Conservation (phyloP, 2,329 filamentous ascomycete genomes). For the Bipolaris sorokiniana region DNA sequence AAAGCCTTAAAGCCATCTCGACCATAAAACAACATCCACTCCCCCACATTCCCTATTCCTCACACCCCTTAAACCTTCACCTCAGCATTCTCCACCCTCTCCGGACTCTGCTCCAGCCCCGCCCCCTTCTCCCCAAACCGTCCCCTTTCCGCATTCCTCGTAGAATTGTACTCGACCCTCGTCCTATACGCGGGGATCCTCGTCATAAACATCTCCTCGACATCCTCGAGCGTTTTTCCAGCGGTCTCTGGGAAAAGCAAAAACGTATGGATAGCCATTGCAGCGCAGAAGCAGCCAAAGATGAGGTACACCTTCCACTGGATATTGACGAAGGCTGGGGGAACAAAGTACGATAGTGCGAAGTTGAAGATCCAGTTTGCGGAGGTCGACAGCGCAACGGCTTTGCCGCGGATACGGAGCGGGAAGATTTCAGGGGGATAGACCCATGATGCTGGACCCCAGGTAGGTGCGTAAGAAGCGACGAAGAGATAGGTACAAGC, state of each 20-base stretch:
- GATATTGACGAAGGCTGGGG: constrained; percentile 65
- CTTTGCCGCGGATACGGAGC: constrained; percentile 67
- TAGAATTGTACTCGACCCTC: constrained; percentile 32
- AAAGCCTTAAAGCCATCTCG: neutral
- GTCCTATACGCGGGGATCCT: constrained; percentile 65
- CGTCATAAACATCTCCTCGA: constrained; percentile 71
- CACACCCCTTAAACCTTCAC: constrained; percentile 10
- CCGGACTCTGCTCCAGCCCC: constrained; percentile 25
- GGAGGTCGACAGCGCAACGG: constrained; percentile 64
- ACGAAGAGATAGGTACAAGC: constrained; percentile 77
- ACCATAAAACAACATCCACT: neutral
- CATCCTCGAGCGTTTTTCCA: constrained; percentile 77
- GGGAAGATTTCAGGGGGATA: constrained; percentile 70
- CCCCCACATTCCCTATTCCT: no score
- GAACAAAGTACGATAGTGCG: constrained; percentile 62
- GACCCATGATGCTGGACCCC: constrained; percentile 64
- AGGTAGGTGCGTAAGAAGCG: constrained; percentile 69
- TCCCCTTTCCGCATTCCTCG: constrained; percentile 32
- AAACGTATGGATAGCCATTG: constrained; percentile 72
- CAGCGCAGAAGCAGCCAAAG: constrained; percentile 74
- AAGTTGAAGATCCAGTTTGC: constrained; percentile 68
- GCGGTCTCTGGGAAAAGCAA: constrained; percentile 72
- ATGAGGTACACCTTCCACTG: constrained; percentile 71
- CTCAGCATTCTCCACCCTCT: constrained; percentile 29
- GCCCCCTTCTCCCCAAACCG: constrained; percentile 35